These are phyloP conservation scores for Pichia occidentalis DNA, from an alignment of 805 yeast genomes.

Conservation along the genomic window DNA sequence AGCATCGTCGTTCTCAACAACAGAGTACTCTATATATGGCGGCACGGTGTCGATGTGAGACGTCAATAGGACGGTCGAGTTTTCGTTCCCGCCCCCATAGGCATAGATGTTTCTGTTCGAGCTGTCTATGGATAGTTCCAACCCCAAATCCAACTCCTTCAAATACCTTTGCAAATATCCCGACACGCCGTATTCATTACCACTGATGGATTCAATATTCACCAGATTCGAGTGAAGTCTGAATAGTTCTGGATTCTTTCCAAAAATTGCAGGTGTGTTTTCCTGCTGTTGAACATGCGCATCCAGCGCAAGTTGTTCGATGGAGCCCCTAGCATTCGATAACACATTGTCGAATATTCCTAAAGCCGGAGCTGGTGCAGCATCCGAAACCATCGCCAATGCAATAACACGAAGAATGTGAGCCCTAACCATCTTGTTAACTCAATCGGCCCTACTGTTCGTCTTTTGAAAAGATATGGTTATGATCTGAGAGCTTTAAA, in stretches of 20 bases:
- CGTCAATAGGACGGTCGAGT: slow-evolving; percentile 43
- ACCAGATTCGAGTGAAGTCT: slow-evolving; percentile 32
- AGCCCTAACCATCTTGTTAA: too few relatives aligned
- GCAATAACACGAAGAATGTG: neutral
- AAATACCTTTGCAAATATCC: slow-evolving; percentile 36
- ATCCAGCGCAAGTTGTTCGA: slow-evolving; percentile 3
- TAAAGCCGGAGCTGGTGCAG: slow-evolving; percentile 8
- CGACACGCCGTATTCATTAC: slow-evolving; percentile 34
- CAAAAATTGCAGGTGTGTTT: slow-evolving; percentile 6
- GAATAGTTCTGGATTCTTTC: slow-evolving; percentile 19
- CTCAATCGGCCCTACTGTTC: too few relatives aligned
- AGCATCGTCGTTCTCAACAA: slow-evolving; percentile 17
- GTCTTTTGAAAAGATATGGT: too few relatives aligned
- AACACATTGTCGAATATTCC: neutral
- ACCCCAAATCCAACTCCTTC: slow-evolving; percentile 40
- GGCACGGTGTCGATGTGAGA: slow-evolving; percentile 73
- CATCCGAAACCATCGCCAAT: neutral
- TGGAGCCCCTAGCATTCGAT: neutral
- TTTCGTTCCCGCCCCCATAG: slow-evolving; percentile 38
- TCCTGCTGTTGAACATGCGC: neutral
- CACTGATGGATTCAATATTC: slow-evolving; percentile 31
- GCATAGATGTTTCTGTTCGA: slow-evolving; percentile 42
- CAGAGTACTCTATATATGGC: slow-evolving; percentile 48
- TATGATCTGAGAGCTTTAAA: too few relatives aligned
- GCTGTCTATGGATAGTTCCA: slow-evolving; percentile 33